Evolutionary conservation across 2,329 filamentous ascomycete genomes (phyloP).

Genomic region (Zymoseptoria ardabiliae): DNA sequence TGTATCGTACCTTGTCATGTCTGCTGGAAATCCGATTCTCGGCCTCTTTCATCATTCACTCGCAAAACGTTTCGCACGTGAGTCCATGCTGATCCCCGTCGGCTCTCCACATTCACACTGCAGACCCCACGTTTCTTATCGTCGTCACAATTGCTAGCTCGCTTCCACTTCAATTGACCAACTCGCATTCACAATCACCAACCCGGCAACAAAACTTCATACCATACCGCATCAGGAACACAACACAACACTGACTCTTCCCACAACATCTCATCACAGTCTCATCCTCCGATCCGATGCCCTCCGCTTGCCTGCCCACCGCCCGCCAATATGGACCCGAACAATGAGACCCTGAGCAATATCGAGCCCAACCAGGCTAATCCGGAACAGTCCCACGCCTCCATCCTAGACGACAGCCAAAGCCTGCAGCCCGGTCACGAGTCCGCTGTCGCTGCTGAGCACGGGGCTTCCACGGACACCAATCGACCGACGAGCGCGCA

Average conservation of each 20-base stretch:
- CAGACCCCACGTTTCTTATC: neutral
- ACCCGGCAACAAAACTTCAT: too few species aligned
- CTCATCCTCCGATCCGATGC: neutral
- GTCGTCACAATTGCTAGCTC: neutral
- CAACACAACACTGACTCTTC: neutral
- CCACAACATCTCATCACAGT: neutral
- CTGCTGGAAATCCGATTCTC: neutral
- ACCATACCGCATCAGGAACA: neutral
- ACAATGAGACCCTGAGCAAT: neutral
- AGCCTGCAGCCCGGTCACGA: neutral
- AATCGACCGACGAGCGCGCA: neutral
- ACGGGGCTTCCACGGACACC: neutral
- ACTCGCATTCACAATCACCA: neutral
- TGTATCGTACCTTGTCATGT: neutral
- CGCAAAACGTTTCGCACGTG: neutral
- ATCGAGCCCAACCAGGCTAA: neutral
- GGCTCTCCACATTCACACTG: neutral
- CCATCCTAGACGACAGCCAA: neutral
- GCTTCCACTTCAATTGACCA: neutral
- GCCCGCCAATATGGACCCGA: neutral
- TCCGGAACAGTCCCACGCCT: neutral
- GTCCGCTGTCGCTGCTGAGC: neutral
- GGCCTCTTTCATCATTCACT: neutral
- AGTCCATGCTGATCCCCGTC: neutral
- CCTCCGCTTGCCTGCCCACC: neutral